Evolutionary conservation across 2,329 filamentous ascomycete genomes (phyloP).

Genomic region (Venturia oleaginea): DNA sequence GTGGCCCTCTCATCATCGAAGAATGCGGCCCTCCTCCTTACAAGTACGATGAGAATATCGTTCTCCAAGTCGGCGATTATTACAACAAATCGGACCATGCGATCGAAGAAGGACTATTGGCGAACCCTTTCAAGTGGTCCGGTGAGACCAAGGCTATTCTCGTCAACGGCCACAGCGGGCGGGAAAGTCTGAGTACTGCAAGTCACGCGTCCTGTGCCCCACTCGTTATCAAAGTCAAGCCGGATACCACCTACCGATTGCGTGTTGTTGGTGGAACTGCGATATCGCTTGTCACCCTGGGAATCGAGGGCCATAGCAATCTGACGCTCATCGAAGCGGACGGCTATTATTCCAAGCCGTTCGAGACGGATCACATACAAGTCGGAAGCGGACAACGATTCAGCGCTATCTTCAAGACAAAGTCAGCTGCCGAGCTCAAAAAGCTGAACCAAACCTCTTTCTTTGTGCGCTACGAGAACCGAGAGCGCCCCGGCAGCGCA

Average conservation of each 20-base stretch:
- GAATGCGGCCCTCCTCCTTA: constrained; percentile 42
- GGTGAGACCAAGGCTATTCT: constrained; percentile 50
- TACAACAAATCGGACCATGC: constrained; percentile 45
- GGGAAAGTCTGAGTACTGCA: constrained; percentile 30
- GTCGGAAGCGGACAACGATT: constrained; percentile 52
- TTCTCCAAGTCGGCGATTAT: constrained; percentile 48
- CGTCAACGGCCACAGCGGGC: constrained; percentile 48
- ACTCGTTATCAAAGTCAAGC: constrained; percentile 48
- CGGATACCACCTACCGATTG: constrained; percentile 52
- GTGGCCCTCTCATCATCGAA: constrained; percentile 51
- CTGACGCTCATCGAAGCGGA: constrained; percentile 54
- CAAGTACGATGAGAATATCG: constrained; percentile 52
- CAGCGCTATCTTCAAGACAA: constrained; percentile 47
- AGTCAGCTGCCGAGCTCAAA: constrained; percentile 37
- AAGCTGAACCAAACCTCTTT: constrained; percentile 29
- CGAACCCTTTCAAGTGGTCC: constrained; percentile 45
- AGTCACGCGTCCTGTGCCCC: constrained; percentile 33
- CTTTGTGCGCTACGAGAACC: constrained; percentile 41
- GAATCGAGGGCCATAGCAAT: constrained; percentile 47
- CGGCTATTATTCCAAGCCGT: constrained; percentile 41
- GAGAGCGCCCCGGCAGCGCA: constrained; percentile 38
- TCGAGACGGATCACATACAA: constrained; percentile 42
- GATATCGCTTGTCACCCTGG: constrained; percentile 45
- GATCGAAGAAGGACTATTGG: constrained; percentile 43
- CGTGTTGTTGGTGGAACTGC: constrained; percentile 50